Evolutionary conservation across 75 land plant genomes (phyloP), one percentile per base, ranked within the genome.

Genomic region (Pinus taeda): DNA sequence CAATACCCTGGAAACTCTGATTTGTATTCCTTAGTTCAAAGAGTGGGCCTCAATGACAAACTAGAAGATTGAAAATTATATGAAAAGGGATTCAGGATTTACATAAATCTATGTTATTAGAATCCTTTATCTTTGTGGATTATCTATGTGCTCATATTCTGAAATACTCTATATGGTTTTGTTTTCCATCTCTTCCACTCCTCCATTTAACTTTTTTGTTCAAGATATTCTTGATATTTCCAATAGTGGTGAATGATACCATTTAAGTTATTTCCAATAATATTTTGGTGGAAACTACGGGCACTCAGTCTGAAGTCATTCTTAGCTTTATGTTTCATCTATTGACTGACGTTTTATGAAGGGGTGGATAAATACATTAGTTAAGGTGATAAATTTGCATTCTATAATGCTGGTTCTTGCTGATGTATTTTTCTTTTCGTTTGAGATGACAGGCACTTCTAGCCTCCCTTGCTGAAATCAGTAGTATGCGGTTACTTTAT

Each of bases 391-490:
- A 17, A 17, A 37, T 66, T 45, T 36, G 14, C n/a, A 30, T 64
- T 15, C 37, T 64, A 33, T 26, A 58, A 7, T 33, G 6, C 37
- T 80, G 30, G 39, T 39, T 18, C 18, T 75, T 11, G 59, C 62
- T 21, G 36, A 30, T 15, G 57, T 73, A 14, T 45, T 37, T 8
- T 49, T 33, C 12, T 42, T 79, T 61, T 55, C 21, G 60, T 15
- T 21, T 55, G 57, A 53, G 17, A 73, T 33, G 58, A 72, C 97
- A 95, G 98, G 77, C 77, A n/a, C 83, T 84, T 83, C 77, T 93
- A 75, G 87, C 91, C 81, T 88, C 94, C 45, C 67, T 96, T 76
- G 94, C 97, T 29, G 98, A 96, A 80, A 55, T 90, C 4, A 85
- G 89, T 69, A 96, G 97, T 84, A 89, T 83, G 85, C 80, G 98